phyloP scores from a whole-genome alignment of 352 stramenopile species.

The Blastocystis sp. region DNA sequence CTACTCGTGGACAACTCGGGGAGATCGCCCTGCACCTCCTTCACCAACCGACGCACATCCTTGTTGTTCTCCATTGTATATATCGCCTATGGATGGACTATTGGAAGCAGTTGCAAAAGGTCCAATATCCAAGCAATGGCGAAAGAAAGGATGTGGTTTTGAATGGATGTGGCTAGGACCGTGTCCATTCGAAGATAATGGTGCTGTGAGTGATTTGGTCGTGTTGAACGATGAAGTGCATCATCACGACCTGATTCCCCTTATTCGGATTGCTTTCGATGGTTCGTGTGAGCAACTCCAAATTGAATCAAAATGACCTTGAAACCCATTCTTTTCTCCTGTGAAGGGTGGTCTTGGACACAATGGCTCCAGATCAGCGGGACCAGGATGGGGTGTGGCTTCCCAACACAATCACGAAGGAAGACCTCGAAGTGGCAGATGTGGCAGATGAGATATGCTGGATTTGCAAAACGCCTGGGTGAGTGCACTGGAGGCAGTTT shows the following conservation, averaged over 20 bases:
- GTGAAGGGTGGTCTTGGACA: neutral
- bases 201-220: too few relatives aligned
- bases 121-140: neutral
- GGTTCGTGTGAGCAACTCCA: too few relatives aligned
- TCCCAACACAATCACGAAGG: neutral
- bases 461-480: slow-evolving; percentile 63
- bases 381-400: neutral
- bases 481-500: neutral
- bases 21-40: slow-evolving; percentile 31
- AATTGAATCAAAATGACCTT: neutral
- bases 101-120: neutral
- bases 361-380: slow-evolving; percentile 8
- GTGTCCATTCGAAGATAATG: too few relatives aligned
- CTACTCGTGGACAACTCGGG: slow-evolving; percentile 37
- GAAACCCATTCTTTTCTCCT: neutral
- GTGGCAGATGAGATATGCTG: slow-evolving; percentile 30
- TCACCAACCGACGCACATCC: neutral
- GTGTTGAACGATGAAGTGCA: too few relatives aligned
- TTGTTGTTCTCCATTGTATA: neutral
- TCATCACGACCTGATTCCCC: too few relatives aligned
- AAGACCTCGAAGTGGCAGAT: neutral
- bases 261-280: too few relatives aligned
- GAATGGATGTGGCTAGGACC: neutral
- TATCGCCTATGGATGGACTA: neutral
- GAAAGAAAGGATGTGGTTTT: neutral